Evolutionary conservation across 225 moss, liverwort and hornwort species (phyloP).

Genomic region (Marchantia paleacea): DNA sequence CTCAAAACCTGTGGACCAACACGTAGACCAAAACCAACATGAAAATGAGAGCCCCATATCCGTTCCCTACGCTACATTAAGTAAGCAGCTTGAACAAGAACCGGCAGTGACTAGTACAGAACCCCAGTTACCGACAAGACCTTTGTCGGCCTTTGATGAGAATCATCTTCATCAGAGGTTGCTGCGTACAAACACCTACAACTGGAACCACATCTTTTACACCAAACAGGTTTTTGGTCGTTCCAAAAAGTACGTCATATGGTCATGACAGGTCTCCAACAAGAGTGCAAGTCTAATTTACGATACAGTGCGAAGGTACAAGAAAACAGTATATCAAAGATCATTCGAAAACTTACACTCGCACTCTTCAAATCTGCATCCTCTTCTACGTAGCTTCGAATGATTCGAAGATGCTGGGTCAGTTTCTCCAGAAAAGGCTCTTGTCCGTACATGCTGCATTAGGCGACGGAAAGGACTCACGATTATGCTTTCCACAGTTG

Average conservation of each 20-base stretch:
- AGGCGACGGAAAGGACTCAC: background rate
- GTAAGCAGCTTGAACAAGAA: background rate
- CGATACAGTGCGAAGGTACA: background rate
- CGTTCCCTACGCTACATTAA: background rate
- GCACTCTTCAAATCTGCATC: slow-evolving; percentile 21
- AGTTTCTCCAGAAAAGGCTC: slow-evolving; percentile 20
- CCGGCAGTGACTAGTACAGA: background rate
- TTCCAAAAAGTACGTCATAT: background rate
- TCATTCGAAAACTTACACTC: slow-evolving; percentile 18
- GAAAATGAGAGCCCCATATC: background rate
- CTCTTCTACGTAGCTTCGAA: slow-evolving; percentile 23
- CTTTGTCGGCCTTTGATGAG: background rate
- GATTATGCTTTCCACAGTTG: background rate
- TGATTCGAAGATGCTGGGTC: slow-evolving; percentile 16
- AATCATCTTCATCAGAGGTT: too few species aligned
- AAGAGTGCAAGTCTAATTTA: too few species aligned
- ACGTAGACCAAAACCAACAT: background rate
- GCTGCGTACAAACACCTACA: background rate
- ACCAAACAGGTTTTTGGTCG: background rate
- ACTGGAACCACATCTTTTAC: background rate
- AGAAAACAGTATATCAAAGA: background rate
- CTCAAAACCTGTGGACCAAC: slow-evolving; percentile 18
- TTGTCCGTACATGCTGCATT: slow-evolving; percentile 13
- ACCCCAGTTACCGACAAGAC: background rate
- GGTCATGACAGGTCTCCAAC: background rate